Evolutionary conservation across 1,139 yeast genomes (phyloP), one percentile per base, ranked within the genome.

Genomic region (Yamadazyma taylorii): DNA sequence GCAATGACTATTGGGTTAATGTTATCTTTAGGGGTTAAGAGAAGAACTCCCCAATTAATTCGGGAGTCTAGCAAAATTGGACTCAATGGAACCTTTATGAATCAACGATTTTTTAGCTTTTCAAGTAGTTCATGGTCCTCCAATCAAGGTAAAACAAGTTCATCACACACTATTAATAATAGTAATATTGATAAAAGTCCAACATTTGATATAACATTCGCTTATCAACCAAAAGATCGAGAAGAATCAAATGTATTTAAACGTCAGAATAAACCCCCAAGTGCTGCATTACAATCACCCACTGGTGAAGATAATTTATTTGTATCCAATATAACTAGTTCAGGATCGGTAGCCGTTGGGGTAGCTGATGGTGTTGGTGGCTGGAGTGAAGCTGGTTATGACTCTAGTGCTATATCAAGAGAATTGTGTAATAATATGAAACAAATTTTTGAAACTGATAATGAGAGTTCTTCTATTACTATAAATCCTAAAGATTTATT

Each of bases 281-380:
- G 58, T 16, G 64, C 74, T 2, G 75, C 75, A 0, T 42, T 56
- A 29, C 48, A 54, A 21, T 81, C 87, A 1, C 81, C 85, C 3
- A 75, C 92, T 2, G 98, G 97, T 4, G 97, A 90, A 55, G 98
- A 90, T 58, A 86, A 88, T 50, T 84, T 77, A 51, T 82, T 90
- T 48, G 70, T 80, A 25, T 69, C 81, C 5, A 59, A 65, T 7
- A 55, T 63, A 17, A 54, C 58, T 15, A 66, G 65, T 10, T 15
- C 30, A 6, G 71, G 77, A 8, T 72, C 68, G 3, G 55, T 84
- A 2, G 79, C 90, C 0, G 72, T 87, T 7, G 97, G 96, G 8
- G 97, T 92, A 1, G 92, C 97, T 3, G 98, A 92, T 60, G 98
- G 98, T 14, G 97, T 92, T 5, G 97, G 97, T 13, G 97, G 97